Evolutionary conservation across 805 yeast species (phyloP), one percentile per base, ranked within the genome.

Genomic region (Wickerhamiella domercqiae): DNA sequence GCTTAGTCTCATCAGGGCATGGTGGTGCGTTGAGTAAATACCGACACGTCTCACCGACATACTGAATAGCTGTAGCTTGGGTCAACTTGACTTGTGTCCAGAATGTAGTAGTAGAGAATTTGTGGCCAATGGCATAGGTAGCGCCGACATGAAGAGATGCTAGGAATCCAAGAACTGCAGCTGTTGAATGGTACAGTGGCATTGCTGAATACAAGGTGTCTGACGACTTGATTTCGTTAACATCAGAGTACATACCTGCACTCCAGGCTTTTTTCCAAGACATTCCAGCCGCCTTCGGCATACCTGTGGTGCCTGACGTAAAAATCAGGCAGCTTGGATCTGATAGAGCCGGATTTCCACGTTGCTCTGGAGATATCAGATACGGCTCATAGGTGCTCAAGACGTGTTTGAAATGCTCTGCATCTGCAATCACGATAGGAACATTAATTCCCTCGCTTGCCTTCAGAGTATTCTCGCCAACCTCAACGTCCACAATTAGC

Each of bases 101-200:
- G 57, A 81, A 83, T 3, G 80, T 71, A 3, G 78, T 66, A 5
- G 87, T 75, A 1, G 93, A 79, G 55, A 87, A 86, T 55, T 79
- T 81, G 45, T 75, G 75, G 20, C 87, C 75, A 18, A 87, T 56
- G 0, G 90, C 79, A 34, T 78, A 71, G 45, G 84, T 71, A 1
- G 78, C 90, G 35, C 94, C 94, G 31, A 60, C 62, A 21, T 68
- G 61, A 34, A 72, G 56, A 0, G 76, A 64, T 1, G 93, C 84
- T 51, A 86, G 66, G 4, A 78, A 72, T 9, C 95, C 95, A 38
- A 86, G 60, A 57, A 83, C 68, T 0, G 94, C 79, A 3, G 95
- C 96, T 0, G 96, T 86, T 1, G 94, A 82, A 56, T 86, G 97
- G 54, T 87, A 86, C 42, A 87, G 62, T 1, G 97, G 97, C 97